These are phyloP conservation scores for Pyricularia grisea DNA, from an alignment of 2,329 filamentous ascomycete species.

Conservation along the genomic window DNA sequence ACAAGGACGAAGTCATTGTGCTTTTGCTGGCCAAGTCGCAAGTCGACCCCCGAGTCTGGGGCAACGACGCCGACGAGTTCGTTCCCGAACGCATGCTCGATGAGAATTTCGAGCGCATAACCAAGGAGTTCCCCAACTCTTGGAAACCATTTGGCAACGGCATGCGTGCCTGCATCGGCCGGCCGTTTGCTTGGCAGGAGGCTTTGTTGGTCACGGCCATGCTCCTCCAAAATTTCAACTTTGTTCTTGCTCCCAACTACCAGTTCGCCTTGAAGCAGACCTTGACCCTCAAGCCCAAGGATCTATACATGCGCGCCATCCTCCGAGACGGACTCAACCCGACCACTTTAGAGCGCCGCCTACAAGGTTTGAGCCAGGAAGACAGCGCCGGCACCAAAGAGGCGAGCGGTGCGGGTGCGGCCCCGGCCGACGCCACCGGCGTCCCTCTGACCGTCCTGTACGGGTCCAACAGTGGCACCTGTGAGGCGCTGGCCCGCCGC, in stretches of 20 bases:
- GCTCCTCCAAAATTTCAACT: conserved; percentile 63
- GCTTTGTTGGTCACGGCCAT: conserved; percentile 50
- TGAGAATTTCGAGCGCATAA: conserved; percentile 55
- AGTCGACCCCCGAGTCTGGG: conserved; percentile 53
- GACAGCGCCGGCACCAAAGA: neutral
- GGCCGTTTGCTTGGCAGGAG: conserved; percentile 69
- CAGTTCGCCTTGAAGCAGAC: conserved; percentile 44
- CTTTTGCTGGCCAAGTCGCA: conserved; percentile 46
- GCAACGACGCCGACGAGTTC: conserved; percentile 56
- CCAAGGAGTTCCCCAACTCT: conserved; percentile 53
- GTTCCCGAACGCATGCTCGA: conserved; percentile 65
- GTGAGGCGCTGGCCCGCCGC: conserved; percentile 55
- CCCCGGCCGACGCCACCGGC: conserved; percentile 8
- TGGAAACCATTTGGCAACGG: conserved; percentile 59
- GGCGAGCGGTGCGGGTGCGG: neutral
- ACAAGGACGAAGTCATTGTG: conserved; percentile 38
- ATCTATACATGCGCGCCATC: conserved; percentile 48
- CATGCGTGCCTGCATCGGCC: conserved; percentile 58
- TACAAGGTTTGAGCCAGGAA: conserved; percentile 19
- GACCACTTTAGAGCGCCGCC: conserved; percentile 30
- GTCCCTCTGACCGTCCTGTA: conserved; percentile 53
- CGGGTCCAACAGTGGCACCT: conserved; percentile 66
- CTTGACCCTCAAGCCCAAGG: conserved; percentile 51
- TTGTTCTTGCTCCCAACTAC: conserved; percentile 49
- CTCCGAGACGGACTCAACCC: conserved; percentile 50